Evolutionary conservation across 805 yeast genomes (phyloP).

Genomic region (Maudiozyma bulderi): DNA sequence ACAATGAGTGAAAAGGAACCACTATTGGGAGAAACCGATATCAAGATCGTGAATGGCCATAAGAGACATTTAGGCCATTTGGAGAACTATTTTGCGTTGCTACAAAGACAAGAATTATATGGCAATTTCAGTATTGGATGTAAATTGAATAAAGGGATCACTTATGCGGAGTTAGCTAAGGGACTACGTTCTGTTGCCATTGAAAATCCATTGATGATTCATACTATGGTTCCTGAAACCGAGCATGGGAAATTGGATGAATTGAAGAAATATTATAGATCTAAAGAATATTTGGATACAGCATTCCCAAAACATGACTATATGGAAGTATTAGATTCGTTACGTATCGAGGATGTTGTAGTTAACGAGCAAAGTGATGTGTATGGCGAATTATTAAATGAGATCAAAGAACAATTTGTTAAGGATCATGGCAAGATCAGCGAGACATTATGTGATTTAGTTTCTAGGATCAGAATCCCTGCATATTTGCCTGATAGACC

Average conservation of each 20-base stretch:
- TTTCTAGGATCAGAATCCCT: conserved; percentile 12
- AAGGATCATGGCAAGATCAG: conserved; percentile 9
- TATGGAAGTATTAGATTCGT: conserved; percentile 11
- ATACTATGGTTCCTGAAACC: conserved; percentile 11
- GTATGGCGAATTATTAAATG: conserved; percentile 5
- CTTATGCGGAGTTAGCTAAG: conserved; percentile 3
- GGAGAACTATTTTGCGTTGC: conserved; percentile 20
- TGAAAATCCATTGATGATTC: conserved; percentile 15
- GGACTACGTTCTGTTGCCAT: conserved; percentile 14
- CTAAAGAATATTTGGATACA: conserved; percentile 13
- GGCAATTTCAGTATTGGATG: conserved; percentile 16
- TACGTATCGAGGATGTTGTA: conserved; percentile 13
- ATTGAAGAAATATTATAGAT: conserved; percentile 12
- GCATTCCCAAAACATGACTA: conserved; percentile 19
- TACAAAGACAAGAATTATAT: conserved; percentile 20
- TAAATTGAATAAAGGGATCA: conserved; percentile 10
- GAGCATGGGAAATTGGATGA: conserved; percentile 14
- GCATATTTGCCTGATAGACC: conserved; percentile 12
- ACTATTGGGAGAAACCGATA: background rate
- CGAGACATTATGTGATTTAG: conserved; percentile 7
- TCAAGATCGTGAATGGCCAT: conserved; percentile 17
- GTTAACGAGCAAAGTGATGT: conserved; percentile 16
- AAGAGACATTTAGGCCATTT: conserved; percentile 24
- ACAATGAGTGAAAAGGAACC: background rate
- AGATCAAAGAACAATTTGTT: conserved; percentile 7